Percentiles rank a stretch among this genome's conserved stretches.
Conservation (phyloP, 2,329 filamentous ascomycete genomes). For the Trichoderma simmonsii region DNA sequence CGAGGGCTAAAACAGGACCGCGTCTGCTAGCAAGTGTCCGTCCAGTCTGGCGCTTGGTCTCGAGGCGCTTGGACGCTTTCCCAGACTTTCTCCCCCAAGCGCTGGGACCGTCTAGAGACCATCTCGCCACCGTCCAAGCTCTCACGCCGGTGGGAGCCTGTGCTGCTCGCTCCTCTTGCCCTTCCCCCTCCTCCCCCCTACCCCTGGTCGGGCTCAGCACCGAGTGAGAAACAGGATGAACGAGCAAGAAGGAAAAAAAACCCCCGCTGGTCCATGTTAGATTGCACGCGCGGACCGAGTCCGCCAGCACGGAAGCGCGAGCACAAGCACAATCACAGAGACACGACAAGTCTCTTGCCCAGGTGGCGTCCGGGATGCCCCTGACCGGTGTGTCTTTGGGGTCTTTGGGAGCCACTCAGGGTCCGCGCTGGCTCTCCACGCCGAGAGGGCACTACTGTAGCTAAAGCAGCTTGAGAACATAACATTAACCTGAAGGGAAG, state of each 20-base stretch:
- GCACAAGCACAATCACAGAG: neutral
- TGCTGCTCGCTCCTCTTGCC: neutral
- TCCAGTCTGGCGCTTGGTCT: constrained; percentile 6
- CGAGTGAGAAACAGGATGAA: neutral
- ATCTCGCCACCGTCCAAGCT: constrained; percentile 1
- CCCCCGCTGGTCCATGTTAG: neutral
- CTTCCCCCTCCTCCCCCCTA: neutral
- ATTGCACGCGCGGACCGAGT: neutral
- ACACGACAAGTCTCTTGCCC: neutral
- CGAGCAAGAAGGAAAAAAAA: neutral
- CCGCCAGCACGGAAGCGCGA: constrained; percentile 7
- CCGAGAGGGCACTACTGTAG: neutral
- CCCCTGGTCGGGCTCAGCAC: neutral
- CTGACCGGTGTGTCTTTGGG: neutral
- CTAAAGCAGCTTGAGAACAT: neutral
- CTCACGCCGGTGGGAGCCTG: neutral
- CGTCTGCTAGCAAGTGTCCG: constrained; percentile 5
- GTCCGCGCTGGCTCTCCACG: constrained; percentile 16
- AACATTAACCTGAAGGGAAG: neutral
- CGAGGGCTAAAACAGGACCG: constrained; percentile 7
- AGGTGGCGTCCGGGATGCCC: constrained; percentile 13
- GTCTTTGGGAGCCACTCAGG: constrained; percentile 4
- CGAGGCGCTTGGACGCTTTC: constrained; percentile 8
- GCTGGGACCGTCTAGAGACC: constrained; percentile 12
- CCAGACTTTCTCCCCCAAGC: neutral